A percentile compares a stretch with the other conserved stretches of the same genome.
Evolutionary conservation across 257 asterid species (phyloP).

Genomic region (Penstemon davidsonii): DNA sequence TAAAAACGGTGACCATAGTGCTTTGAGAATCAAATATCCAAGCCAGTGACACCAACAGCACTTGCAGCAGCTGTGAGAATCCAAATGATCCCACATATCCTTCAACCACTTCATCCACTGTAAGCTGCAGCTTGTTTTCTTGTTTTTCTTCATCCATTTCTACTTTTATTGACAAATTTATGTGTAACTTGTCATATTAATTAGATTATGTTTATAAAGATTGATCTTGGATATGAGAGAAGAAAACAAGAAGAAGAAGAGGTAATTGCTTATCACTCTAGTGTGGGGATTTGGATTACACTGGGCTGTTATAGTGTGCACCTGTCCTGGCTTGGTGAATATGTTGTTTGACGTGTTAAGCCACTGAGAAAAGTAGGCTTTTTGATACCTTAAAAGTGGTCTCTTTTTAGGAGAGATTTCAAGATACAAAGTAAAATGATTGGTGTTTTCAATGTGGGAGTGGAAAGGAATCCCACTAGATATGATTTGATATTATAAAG

Average conservation of each 20-base stretch:
- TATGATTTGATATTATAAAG: conserved; percentile 11
- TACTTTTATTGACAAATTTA: neutral
- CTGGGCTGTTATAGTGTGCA: conserved; percentile 24
- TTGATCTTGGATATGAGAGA: neutral
- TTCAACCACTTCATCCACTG: conserved; percentile 63
- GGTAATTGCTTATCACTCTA: neutral
- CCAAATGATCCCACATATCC: conserved; percentile 62
- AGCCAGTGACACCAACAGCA: conserved; percentile 55
- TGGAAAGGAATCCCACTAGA: conserved; percentile 18
- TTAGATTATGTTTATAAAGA: neutral
- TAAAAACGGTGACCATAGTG: conserved; percentile 56
- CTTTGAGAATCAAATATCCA: conserved; percentile 59
- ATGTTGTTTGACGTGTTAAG: conserved; percentile 37
- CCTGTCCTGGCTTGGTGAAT: conserved; percentile 25
- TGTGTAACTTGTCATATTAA: too few relatives aligned
- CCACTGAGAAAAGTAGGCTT: conserved; percentile 29
- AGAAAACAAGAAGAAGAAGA: neutral
- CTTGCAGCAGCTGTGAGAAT: conserved; percentile 59
- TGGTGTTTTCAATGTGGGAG: conserved; percentile 25
- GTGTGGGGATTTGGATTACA: conserved; percentile 29
- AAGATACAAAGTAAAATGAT: conserved; percentile 14
- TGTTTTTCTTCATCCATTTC: conserved; percentile 47
- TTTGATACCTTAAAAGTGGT: conserved; percentile 34
- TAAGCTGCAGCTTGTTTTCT: conserved; percentile 40
- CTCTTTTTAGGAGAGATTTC: neutral